A percentile compares a stretch with the other conserved stretches of the same genome.
Evolutionary conservation across 139 green algal species (phyloP).

Genomic region (Pleodorina starrii): DNA sequence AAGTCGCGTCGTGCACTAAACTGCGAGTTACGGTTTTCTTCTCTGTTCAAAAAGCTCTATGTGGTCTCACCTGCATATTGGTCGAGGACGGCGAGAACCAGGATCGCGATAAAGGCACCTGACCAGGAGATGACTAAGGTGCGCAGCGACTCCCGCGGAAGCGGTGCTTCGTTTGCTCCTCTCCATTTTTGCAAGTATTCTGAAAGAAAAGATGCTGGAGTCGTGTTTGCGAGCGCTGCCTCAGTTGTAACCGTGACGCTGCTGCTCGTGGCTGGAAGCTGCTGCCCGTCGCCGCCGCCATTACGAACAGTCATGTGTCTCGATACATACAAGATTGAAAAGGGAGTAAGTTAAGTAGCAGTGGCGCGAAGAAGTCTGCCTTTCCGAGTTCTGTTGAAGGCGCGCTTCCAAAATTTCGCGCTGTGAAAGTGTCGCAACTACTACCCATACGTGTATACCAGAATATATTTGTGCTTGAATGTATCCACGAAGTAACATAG

Average conservation of each 20-base stretch:
- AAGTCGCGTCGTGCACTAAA: neutral
- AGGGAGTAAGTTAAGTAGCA: no score
- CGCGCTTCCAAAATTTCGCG: no score
- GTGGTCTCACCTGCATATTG: conserved; percentile 11
- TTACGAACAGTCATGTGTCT: neutral
- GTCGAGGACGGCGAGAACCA: neutral
- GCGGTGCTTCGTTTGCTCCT: neutral
- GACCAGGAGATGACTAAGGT: neutral
- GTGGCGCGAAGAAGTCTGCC: no score
- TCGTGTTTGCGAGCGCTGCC: neutral
- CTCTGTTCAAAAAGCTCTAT: neutral
- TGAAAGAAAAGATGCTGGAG: neutral
- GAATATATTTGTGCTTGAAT: no score
- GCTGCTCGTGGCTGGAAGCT: no score
- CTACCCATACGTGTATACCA: no score
- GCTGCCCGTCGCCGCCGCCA: neutral
- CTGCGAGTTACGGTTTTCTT: neutral
- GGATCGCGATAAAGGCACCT: conserved; percentile 21
- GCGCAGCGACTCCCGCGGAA: neutral
- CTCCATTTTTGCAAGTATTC: conserved; percentile 8
- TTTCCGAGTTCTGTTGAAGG: no score
- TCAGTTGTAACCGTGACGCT: neutral
- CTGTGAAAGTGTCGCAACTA: no score
- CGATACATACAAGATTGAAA: no score
- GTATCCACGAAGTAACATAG: no score